phyloP scores from a whole-genome alignment of 108 stramenopile species.

The Chaetoceros tenuissimus region DNA sequence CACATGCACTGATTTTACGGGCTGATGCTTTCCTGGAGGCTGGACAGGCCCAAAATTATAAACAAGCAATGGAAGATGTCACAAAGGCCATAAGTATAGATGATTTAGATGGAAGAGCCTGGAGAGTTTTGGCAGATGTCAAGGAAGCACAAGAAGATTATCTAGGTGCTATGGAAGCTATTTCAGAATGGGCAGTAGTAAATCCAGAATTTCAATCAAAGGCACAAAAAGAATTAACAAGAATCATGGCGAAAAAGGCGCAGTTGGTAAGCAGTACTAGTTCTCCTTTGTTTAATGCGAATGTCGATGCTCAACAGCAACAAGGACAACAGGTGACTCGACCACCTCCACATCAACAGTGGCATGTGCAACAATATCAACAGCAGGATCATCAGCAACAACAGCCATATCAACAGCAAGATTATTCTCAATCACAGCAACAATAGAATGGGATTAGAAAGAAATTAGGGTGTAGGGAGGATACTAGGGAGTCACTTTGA shows the following conservation, averaged over 20 bases:
- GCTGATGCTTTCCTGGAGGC: slow-evolving; percentile 1
- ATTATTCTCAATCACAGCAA: too few relatives aligned
- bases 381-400: too few relatives aligned
- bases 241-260: neutral
- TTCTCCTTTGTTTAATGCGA: neutral
- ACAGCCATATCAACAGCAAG: too few relatives aligned
- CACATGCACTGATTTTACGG: slow-evolving; percentile 21
- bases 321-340: neutral
- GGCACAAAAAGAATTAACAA: slow-evolving; percentile 2
- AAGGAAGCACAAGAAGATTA: slow-evolving; percentile 6
- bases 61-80: slow-evolving; percentile 3
- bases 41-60: neutral
- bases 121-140: slow-evolving; percentile 22
- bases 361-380: neutral
- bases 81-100: neutral
- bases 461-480: too few relatives aligned
- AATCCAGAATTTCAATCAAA: slow-evolving; percentile 4
- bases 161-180: slow-evolving; percentile 1
- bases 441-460: too few relatives aligned
- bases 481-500: too few relatives aligned
- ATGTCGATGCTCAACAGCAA: neutral
- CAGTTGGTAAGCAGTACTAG: neutral
- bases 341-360: neutral
- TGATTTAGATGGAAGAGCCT: slow-evolving; percentile 1
- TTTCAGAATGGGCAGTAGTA: slow-evolving; percentile 1